These are phyloP conservation scores for Trametes polyzona DNA, from an alignment of 1,284 basidiomycete species.

Conservation along the genomic window DNA sequence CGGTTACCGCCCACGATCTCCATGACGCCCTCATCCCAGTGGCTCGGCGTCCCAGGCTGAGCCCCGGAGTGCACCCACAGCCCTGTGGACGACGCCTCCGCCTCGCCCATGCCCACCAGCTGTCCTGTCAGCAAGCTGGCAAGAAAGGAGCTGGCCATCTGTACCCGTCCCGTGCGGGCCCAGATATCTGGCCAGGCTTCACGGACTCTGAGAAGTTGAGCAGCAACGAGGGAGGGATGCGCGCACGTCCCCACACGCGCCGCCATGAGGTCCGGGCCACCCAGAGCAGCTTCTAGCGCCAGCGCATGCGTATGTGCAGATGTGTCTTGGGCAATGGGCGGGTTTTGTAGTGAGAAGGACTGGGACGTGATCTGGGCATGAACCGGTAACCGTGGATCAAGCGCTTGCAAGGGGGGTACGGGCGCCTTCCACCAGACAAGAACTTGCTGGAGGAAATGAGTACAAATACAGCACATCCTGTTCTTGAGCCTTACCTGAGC, in stretches of 20 bases:
- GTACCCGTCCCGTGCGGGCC: conserved; percentile 68
- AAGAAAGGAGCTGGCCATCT: conserved; percentile 73
- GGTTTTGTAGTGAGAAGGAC: conserved; percentile 76
- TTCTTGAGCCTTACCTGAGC: conserved; percentile 70
- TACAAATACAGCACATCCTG: neutral
- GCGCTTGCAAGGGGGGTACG: conserved; percentile 63
- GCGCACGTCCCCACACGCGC: conserved; percentile 72
- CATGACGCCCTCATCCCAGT: conserved; percentile 79
- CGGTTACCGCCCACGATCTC: conserved; percentile 75
- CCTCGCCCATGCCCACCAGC: conserved; percentile 72
- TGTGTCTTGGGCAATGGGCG: conserved; percentile 75
- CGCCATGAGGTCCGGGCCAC: conserved; percentile 77
- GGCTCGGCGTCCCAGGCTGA: conserved; percentile 44
- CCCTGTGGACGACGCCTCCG: conserved; percentile 77
- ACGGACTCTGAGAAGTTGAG: conserved; percentile 70
- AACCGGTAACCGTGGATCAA: conserved; percentile 67
- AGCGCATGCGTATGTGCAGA: conserved; percentile 77
- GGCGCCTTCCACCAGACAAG: conserved; percentile 84
- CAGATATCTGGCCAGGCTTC: conserved; percentile 78
- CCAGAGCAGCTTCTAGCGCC: conserved; percentile 70
- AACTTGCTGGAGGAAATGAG: conserved; percentile 55
- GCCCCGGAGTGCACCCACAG: conserved; percentile 63
- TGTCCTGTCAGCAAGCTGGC: conserved; percentile 71
- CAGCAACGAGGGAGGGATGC: conserved; percentile 67
- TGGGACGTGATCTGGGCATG: conserved; percentile 67